A percentile compares a stretch with the other conserved stretches of the same genome.
phyloP scores from a whole-genome alignment of 2,329 filamentous ascomycete species.

The Scedosporium dehoogii region DNA sequence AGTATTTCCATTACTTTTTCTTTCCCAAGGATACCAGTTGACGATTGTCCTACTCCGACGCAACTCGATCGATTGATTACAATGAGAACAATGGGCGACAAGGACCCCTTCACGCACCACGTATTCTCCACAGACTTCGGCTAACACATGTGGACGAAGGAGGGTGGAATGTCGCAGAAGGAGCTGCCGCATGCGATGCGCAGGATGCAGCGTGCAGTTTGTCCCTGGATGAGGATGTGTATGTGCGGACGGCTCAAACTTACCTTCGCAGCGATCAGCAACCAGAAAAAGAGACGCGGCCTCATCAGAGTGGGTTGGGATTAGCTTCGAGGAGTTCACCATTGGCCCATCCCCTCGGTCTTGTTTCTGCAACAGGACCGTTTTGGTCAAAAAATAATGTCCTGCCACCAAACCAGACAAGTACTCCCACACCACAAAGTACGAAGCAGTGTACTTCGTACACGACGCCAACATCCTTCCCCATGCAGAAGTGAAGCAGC shows the following conservation, averaged over 20 bases:
- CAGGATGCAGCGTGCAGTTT: background rate
- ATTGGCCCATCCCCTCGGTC: background rate
- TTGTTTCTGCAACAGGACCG: conserved; percentile 1
- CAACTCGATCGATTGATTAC: background rate
- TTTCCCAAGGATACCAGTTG: too few relatives aligned
- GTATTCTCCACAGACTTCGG: background rate
- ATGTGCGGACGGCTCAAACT: too few relatives aligned
- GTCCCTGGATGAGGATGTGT: background rate
- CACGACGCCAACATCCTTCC: background rate
- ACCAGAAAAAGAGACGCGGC: background rate
- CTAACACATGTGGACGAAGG: background rate
- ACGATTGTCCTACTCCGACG: background rate
- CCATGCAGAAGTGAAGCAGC: background rate
- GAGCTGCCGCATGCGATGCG: background rate
- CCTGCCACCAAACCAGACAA: background rate
- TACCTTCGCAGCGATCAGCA: background rate
- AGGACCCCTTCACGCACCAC: background rate
- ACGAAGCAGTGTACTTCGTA: background rate
- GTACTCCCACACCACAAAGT: background rate
- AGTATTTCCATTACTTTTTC: too few relatives aligned
- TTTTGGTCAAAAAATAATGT: background rate
- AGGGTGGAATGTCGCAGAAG: background rate
- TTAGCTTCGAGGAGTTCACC: background rate
- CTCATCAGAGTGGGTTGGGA: background rate
- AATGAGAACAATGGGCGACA: background rate